Conservation (phyloP, 176 grass and related monocot species). For the Carex cristatella region DNA sequence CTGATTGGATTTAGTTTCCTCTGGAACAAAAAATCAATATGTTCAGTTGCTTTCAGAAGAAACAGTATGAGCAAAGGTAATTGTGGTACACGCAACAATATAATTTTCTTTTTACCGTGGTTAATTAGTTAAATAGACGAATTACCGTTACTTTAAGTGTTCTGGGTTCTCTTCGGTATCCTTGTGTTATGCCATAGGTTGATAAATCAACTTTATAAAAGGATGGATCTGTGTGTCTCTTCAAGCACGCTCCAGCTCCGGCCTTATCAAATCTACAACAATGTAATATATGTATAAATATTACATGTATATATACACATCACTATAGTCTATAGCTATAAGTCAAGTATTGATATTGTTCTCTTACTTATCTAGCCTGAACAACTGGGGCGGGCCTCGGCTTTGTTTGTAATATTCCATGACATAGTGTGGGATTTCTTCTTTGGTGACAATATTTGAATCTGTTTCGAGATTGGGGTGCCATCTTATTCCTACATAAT, state of each 20-base stretch:
- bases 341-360: neutral
- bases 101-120: neutral
- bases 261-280: conserved; percentile 67
- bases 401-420: conserved; percentile 77
- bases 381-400: conserved; percentile 73
- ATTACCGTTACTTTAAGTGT: conserved; percentile 60
- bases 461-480: conserved; percentile 45
- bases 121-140: conserved; percentile 3
- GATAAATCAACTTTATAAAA: conserved; percentile 49
- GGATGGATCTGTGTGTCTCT: conserved; percentile 76
- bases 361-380: conserved; percentile 84
- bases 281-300: conserved; percentile 16
- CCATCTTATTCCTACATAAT: conserved; percentile 63
- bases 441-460: conserved; percentile 47
- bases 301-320: neutral
- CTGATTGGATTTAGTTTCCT: conserved; percentile 43
- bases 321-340: conserved; percentile 6
- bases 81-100: neutral
- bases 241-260: conserved; percentile 76
- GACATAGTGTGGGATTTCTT: conserved; percentile 61
- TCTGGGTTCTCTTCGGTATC: conserved; percentile 46
- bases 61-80: neutral
- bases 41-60: neutral
- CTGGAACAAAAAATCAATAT: conserved; percentile 25
- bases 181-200: conserved; percentile 31